phyloP scores from a whole-genome alignment of 2,329 filamentous ascomycete species.

The Cladosporium oxysporum region DNA sequence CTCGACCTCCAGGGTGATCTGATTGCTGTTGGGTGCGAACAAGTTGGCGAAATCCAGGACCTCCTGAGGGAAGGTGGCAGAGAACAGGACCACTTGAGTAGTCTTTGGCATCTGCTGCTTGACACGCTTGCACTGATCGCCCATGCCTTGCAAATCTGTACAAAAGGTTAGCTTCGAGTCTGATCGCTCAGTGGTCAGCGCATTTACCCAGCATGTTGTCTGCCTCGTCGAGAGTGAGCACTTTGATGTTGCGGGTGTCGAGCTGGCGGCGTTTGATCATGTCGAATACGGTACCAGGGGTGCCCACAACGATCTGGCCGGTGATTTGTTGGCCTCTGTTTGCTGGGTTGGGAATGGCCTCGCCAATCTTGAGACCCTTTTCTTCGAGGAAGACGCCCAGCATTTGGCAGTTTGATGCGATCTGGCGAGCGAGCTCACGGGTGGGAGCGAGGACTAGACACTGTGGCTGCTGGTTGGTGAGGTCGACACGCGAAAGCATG shows the following conservation, averaged over 20 bases:
- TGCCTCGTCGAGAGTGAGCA: slow-evolving; percentile 92
- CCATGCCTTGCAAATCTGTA: slow-evolving; percentile 81
- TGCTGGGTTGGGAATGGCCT: slow-evolving; percentile 78
- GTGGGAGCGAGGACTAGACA: slow-evolving; percentile 88
- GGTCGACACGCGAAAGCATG: slow-evolving; percentile 82
- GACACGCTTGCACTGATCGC: slow-evolving; percentile 90
- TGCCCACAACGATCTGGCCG: slow-evolving; percentile 84
- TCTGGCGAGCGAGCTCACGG: slow-evolving; percentile 92
- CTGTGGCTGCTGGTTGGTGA: slow-evolving; percentile 71
- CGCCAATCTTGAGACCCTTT: slow-evolving; percentile 70
- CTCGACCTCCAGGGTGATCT: slow-evolving; percentile 83
- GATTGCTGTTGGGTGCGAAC: slow-evolving; percentile 84
- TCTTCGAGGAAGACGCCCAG: slow-evolving; percentile 77
- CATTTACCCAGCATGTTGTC: slow-evolving; percentile 81
- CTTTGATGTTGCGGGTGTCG: slow-evolving; percentile 69
- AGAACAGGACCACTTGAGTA: slow-evolving; percentile 92
- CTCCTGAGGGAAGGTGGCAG: slow-evolving; percentile 85
- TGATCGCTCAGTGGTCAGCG: not conserved
- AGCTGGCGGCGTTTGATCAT: slow-evolving; percentile 76
- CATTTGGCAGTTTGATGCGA: slow-evolving; percentile 76
- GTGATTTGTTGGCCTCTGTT: slow-evolving; percentile 68
- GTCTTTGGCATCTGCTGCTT: slow-evolving; percentile 72
- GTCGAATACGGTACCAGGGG: slow-evolving; percentile 89
- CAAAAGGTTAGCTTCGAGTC: not conserved
- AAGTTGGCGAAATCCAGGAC: slow-evolving; percentile 80